Conservation (phyloP, 768 basidiomycete genomes). For the Auriscalpium microsporum region DNA sequence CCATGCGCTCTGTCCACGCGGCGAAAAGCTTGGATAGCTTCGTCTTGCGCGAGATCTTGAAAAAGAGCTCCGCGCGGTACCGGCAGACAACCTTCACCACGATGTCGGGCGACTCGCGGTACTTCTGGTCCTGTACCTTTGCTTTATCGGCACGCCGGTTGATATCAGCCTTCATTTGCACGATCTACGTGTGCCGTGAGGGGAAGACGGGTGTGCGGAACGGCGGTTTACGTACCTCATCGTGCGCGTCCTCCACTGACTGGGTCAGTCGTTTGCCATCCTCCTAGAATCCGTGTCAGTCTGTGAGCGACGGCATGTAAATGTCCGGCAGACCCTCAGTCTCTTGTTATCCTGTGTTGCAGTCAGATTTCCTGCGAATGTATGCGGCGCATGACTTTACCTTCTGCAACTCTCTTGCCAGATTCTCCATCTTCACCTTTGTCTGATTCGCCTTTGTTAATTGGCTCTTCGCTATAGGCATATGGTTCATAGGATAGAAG, state of each 20-base stretch:
- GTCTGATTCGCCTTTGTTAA: constrained; percentile 83
- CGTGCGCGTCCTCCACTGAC: constrained; percentile 80
- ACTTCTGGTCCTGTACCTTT: constrained; percentile 72
- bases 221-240: constrained; percentile 45
- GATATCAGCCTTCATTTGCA: constrained; percentile 77
- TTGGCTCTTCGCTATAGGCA: constrained; percentile 59
- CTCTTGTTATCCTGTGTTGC: constrained; percentile 74
- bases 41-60: constrained; percentile 88
- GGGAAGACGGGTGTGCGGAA: background rate
- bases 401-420: constrained; percentile 86
- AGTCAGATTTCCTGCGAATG: constrained; percentile 7
- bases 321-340: constrained; percentile 50
- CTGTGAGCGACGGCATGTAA: constrained; percentile 28
- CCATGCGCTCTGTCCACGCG: constrained; percentile 88
- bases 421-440: constrained; percentile 83
- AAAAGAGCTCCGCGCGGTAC: constrained; percentile 85
- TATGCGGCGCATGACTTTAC: constrained; percentile 27
- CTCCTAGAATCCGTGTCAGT: constrained; percentile 43
- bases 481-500: constrained; percentile 14
- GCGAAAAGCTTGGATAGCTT: constrained; percentile 77
- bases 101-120: constrained; percentile 81
- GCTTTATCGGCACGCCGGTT: constrained; percentile 73
- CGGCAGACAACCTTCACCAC: constrained; percentile 84
- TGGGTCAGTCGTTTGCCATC: constrained; percentile 74
- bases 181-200: constrained; percentile 36